These are phyloP conservation scores for Echinosophora koreensis DNA, from an alignment of 306 rosid species.

Conservation along the genomic window DNA sequence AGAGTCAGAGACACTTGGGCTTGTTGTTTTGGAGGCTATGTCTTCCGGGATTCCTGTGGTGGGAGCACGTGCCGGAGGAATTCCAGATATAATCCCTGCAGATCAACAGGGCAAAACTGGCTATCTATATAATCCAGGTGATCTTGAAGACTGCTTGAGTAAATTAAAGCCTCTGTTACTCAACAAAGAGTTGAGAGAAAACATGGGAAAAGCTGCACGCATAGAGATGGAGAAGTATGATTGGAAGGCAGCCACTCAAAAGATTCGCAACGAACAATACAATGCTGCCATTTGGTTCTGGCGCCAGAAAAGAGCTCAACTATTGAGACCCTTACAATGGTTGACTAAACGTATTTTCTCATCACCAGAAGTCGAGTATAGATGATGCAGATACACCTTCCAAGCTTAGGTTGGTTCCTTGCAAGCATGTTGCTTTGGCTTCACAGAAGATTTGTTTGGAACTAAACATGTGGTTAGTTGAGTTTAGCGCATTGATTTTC, in stretches of 20 bases:
- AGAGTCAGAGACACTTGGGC: conserved; percentile 95
- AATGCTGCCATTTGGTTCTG: conserved; percentile 97
- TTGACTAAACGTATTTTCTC: conserved; percentile 69
- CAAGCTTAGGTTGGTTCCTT: conserved; percentile 40
- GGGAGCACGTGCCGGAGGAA: conserved; percentile 93
- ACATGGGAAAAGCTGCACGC: conserved; percentile 84
- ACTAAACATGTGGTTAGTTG: conserved; percentile 42
- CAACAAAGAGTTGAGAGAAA: conserved; percentile 72
- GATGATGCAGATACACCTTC: conserved; percentile 50
- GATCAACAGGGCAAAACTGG: conserved; percentile 91
- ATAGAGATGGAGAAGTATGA: conserved; percentile 89
- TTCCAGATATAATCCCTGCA: conserved; percentile 88
- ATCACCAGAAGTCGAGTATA: conserved; percentile 64
- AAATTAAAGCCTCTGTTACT: conserved; percentile 77
- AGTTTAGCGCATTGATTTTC: conserved; percentile 51
- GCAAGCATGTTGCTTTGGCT: conserved; percentile 46
- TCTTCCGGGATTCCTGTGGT: conserved; percentile 97
- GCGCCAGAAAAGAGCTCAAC: conserved; percentile 84
- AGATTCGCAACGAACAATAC: conserved; percentile 87
- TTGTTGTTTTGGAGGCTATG: conserved; percentile 96
- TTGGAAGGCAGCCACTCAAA: conserved; percentile 91
- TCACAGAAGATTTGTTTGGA: conserved; percentile 40
- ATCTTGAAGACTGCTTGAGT: conserved; percentile 85
- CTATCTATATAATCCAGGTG: conserved; percentile 72
- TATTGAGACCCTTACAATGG: conserved; percentile 85